phyloP scores from a whole-genome alignment of 2,329 filamentous ascomycete genomes.

The Arthrinium phaeospermum region DNA sequence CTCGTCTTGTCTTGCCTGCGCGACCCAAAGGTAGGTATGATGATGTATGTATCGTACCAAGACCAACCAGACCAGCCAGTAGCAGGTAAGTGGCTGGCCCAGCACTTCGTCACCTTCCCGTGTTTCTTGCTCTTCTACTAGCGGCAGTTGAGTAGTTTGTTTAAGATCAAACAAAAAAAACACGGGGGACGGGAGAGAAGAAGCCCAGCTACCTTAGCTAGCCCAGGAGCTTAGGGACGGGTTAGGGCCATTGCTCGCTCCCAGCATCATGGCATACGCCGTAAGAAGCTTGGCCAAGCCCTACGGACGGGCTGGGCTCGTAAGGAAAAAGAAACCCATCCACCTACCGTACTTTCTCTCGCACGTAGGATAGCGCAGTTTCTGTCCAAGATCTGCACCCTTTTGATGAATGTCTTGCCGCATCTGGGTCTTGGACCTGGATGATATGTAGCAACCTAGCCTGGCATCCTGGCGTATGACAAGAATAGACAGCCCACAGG shows the following conservation, averaged over 20 bases:
- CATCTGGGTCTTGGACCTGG: background rate
- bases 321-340: background rate
- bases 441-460: background rate
- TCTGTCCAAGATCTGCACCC: background rate
- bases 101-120: constrained; percentile 10
- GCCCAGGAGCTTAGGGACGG: background rate
- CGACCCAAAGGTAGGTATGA: background rate
- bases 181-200: constrained; percentile 8
- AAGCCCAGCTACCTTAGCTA: background rate
- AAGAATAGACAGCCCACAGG: background rate
- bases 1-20: background rate
- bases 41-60: background rate
- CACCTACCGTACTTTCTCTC: background rate
- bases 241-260: constrained; percentile 1
- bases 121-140: background rate
- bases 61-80: background rate
- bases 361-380: background rate
- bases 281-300: constrained; percentile 15
- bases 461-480: background rate
- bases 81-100: background rate
- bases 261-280: background rate
- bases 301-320: constrained; percentile 11
- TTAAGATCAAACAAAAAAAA: background rate
- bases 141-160: background rate
- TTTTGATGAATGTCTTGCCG: background rate